Evolutionary conservation across 78 protist genomes (phyloP), one percentile per base, ranked within the genome.

Genomic region (Tieghemostelium lacteum): DNA sequence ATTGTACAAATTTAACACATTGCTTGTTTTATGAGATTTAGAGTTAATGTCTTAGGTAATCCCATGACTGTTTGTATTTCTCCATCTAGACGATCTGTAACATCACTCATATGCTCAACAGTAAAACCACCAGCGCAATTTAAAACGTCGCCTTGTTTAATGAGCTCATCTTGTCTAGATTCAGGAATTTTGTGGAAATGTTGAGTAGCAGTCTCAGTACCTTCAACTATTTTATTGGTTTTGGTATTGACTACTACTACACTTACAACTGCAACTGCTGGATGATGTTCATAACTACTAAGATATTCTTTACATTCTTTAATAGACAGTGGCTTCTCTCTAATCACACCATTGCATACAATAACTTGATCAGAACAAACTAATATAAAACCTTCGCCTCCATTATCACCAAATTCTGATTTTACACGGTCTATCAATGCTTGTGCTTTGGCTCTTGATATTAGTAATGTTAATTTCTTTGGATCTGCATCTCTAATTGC

Each of bases 351-450:
- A 55, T 85, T 69, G 49, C n/a, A 34, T 20, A 63, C 73, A 6
- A 92, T 67, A 14, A 92, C 95, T 71, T 92, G 95, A 57, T 92
- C 95, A 19, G 88, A 86, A 22, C 93, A 85, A 24, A 92, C 71
- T 42, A 92, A 24, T 16, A 92, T 58, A 4, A 64, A 63, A 16
- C 49, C 26, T 50, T 40, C 28, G 55, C 39, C 88, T 29, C 28
- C 22, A 60, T 64, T 57, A 54, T 42, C 71, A 39, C 26, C 34
- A 8, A 49, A 66, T 60, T 37, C 22, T 33, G 62, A 76, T 1
- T 1, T 39, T 1, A 67, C 65, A n/a, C 75, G 40, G 6, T 58
- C 50, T 10, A 69, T n/a, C 3, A 92, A 49, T n/a, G 76, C 91
- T 28, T 67, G 71, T 4, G 95, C 77, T 52, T 92, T 92, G 2